Conservation (phyloP, 202 grass and related monocot species). For the Bolboschoenoplectus hybrid region DNA sequence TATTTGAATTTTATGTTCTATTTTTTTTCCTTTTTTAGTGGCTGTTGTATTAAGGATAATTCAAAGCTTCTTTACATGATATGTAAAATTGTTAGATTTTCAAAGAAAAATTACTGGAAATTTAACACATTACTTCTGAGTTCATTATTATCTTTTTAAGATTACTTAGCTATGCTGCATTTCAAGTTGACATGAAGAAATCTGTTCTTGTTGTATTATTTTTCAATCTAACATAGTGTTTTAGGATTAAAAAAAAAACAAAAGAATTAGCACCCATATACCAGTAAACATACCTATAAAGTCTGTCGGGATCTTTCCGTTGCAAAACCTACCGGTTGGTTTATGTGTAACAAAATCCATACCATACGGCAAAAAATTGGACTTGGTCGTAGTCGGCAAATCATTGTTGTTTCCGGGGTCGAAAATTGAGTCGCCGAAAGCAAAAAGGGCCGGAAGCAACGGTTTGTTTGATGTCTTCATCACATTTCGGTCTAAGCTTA, state of each 20-base stretch:
- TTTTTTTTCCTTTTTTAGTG: neutral
- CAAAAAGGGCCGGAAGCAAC: slow-evolving; percentile 46
- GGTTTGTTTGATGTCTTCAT: neutral
- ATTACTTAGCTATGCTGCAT: neutral
- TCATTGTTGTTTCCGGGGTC: slow-evolving; percentile 70
- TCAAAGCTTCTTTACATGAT: neutral
- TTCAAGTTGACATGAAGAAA: no score
- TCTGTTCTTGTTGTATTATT: neutral
- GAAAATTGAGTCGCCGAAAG: slow-evolving; percentile 80
- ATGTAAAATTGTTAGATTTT: neutral
- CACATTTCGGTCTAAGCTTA: slow-evolving; percentile 13
- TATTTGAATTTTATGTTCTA: neutral
- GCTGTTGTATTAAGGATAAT: no score
- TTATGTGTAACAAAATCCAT: slow-evolving; percentile 47
- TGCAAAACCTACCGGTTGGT: slow-evolving; percentile 73
- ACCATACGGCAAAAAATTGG: slow-evolving; percentile 69
- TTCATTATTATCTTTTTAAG: neutral
- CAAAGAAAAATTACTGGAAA: neutral
- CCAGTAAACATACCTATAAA: slow-evolving; percentile 50
- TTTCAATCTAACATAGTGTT: neutral
- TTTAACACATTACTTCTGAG: neutral
- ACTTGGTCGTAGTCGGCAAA: slow-evolving; percentile 55
- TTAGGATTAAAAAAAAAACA: neutral
- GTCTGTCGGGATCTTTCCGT: slow-evolving; percentile 72
- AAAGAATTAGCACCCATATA: neutral